phyloP scores from a whole-genome alignment of 2,329 filamentous ascomycete species.

The Aspergillus tamarii region DNA sequence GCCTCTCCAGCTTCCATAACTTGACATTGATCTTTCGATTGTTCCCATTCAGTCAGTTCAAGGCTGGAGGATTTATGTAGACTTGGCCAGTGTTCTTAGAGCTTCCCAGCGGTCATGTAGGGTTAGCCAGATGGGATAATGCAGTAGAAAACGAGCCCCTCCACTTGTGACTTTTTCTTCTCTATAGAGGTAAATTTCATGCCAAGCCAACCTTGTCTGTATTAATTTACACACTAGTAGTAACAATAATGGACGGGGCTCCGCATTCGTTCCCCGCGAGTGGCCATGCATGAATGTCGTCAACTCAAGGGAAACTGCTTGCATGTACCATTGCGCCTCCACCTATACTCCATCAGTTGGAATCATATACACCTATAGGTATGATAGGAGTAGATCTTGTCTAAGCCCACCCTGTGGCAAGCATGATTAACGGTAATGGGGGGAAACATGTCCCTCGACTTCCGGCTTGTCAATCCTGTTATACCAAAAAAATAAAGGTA shows the following conservation, averaged over 20 bases:
- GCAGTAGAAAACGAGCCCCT: neutral
- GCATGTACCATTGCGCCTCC: neutral
- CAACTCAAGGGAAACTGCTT: neutral
- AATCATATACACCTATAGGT: neutral
- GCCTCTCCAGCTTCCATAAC: no score
- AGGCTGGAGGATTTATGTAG: no score
- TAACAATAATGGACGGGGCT: neutral
- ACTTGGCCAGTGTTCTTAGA: no score
- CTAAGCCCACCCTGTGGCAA: neutral
- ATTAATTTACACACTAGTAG: neutral
- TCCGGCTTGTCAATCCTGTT: neutral
- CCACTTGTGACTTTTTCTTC: no score
- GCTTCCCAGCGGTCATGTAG: no score
- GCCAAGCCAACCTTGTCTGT: no score
- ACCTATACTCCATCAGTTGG: neutral
- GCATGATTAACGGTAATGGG: neutral
- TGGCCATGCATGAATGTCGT: neutral
- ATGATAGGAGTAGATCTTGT: neutral
- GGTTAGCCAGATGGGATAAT: no score
- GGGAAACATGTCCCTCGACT: neutral
- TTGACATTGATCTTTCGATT: no score
- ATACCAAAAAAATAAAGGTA: neutral
- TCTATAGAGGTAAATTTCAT: neutral
- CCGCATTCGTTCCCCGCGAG: neutral
- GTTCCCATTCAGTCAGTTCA: no score